phyloP scores from a whole-genome alignment of 73 alveolate species.

The Blepharisma japonicum region DNA sequence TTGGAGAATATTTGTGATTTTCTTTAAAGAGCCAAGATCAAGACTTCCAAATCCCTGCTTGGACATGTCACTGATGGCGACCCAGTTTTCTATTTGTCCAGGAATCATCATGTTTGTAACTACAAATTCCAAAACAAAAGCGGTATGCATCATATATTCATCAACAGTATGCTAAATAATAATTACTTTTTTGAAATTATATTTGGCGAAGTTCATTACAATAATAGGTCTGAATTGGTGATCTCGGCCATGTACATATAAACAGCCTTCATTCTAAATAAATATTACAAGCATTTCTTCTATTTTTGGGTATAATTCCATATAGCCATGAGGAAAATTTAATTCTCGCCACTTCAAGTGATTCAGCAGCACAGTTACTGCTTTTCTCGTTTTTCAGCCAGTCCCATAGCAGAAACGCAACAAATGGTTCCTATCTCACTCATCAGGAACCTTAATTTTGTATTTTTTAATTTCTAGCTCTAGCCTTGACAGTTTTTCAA shows the following conservation, averaged over 20 bases:
- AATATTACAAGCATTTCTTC: neutral
- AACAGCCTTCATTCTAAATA: constrained; percentile 37
- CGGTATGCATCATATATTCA: constrained; percentile 11
- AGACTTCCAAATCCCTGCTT: constrained; percentile 34
- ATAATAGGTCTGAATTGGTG: constrained; percentile 42
- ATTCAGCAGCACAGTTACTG: constrained; percentile 11
- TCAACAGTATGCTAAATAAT: constrained; percentile 20
- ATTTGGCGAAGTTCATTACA: constrained; percentile 32
- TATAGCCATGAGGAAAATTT: constrained; percentile 17
- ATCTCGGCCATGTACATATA: constrained; percentile 56
- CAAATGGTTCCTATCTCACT: constrained; percentile 12
- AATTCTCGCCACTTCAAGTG: constrained; percentile 19
- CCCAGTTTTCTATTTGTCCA: constrained; percentile 44
- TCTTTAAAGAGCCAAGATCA: constrained; percentile 12
- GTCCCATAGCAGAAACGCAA: constrained; percentile 20
- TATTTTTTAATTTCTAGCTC: neutral
- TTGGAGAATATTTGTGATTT: constrained; percentile 24
- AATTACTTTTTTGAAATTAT: constrained; percentile 8
- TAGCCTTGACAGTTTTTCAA: constrained; percentile 19
- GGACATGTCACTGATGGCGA: constrained; percentile 30
- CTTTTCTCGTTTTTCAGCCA: constrained; percentile 27
- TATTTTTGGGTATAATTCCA: neutral
- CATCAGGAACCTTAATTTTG: neutral
- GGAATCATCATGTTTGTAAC: constrained; percentile 27
- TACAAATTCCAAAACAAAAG: constrained; percentile 33